These are phyloP conservation scores for Pleurotus tuber-regium DNA, from an alignment of 768 basidiomycete genomes.

Conservation along the genomic window DNA sequence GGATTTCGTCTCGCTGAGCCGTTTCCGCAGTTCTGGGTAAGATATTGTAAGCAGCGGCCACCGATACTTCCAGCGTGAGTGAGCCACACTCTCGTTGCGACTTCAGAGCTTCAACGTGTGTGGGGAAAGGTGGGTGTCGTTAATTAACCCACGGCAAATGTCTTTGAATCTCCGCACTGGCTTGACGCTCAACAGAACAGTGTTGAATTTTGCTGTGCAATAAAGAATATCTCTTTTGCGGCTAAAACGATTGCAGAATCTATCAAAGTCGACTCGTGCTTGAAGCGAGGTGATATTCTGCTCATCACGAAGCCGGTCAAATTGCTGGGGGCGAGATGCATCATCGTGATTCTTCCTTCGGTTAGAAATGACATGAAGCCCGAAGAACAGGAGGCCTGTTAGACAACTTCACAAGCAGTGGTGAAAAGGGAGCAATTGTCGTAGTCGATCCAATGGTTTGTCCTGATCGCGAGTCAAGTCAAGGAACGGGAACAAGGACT, in stretches of 20 bases:
- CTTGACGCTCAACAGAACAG: not conserved
- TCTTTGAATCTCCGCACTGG: conserved; percentile 1
- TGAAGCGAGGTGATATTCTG: too few species aligned
- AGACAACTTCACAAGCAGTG: not conserved
- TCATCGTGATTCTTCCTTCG: too few species aligned
- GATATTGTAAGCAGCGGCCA: not conserved
- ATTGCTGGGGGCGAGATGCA: too few species aligned
- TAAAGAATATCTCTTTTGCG: too few species aligned
- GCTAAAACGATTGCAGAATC: too few species aligned
- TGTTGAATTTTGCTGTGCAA: too few species aligned
- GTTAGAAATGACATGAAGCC: too few species aligned
- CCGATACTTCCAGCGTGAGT: not conserved
- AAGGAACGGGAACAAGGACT: conserved; percentile 18
- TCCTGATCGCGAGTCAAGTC: not conserved
- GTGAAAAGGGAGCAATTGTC: not conserved
- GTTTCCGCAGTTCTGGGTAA: conserved; percentile 6
- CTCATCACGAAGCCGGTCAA: too few species aligned
- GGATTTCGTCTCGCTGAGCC: not conserved
- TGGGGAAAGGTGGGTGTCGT: not conserved
- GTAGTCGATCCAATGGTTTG: not conserved
- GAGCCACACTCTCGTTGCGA: not conserved
- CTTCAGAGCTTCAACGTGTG: not conserved
- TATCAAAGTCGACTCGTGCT: too few species aligned
- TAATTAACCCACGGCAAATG: not conserved
- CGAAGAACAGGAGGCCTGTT: too few species aligned